Evolutionary conservation across 257 asterid genomes (phyloP), one percentile per base, ranked within the genome.

Genomic region (Ilex asprella): DNA sequence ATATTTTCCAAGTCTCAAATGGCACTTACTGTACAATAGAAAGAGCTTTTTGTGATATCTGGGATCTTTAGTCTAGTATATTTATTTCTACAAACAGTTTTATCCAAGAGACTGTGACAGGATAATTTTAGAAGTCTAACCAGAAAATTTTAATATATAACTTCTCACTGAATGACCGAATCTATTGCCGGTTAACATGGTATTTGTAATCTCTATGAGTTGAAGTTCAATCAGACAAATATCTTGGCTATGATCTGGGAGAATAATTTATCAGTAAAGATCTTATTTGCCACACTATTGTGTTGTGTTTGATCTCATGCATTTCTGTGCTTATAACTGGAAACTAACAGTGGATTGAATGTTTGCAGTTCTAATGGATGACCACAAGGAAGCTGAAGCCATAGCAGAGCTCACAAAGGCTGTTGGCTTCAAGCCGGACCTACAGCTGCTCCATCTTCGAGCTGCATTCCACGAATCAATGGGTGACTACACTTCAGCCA

Each of bases 391-490:
- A 81, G 78, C 78, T 0, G 93, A 86, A 66, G 98, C 98, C 30
- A 86, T 86, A 59, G 65, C 83, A 39, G 98, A 86, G 81, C 97
- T 92, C 14, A 70, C 88, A 7, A 86, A 75, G 76, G 98, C 89
- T 62, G 69, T 92, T 70, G 73, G 88, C 57, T 92, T 86, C 85
- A 88, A 85, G 77, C 91, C 84, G 2, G 98, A 92, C 63, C 76
- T 83, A 43, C 97, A 86, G 71, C 75, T 88, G 62, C 95, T 92
- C 69, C 95, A 88, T 75, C 95, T 92, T 44, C 88, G 97, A 67
- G 93, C 98, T 72, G 96, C 97, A 13, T 92, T 92, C 77, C 82
- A 84, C 16, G 98, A 92, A 55, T 86, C 97, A 15, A 74, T 85
- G 70, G 88, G 95, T 30, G 86, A 92, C 60, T 56, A 44, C 41